Base-by-base conservation (phyloP, 78 protist species). In the Cavenderia fasciculata region DNA sequence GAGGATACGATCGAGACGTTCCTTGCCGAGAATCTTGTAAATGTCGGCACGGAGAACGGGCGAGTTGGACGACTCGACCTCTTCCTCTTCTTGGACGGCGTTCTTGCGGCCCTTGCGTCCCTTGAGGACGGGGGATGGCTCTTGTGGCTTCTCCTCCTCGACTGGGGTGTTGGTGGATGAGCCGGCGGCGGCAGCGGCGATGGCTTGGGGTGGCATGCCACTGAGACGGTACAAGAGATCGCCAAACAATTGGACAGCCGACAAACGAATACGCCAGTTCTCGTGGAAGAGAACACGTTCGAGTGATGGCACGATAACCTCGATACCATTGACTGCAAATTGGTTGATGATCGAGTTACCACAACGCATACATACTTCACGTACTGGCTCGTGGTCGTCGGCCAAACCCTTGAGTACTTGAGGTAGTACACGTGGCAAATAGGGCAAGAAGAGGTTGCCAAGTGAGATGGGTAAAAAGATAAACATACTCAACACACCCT, bases 321-420 rank as follows among this genome's bases (percentile, higher is more conserved):
- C 95, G 14, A 96, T 38, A 69, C 96, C 74, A 19, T 85, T 5
- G 23, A 52, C 71, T 0, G 94, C 92, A 51, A 59, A 97, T 66
- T 59, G 54, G 63, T 2, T 74, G 47, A 97, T 92, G 19, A 98
- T 68, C 11, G 87, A 76, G 43, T 93, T 93, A 4, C 98, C 98
- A 18, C 98, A 97, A 44, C 63, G 25, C 61, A 94, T 78, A 27
- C 98, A 96, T 33, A 85, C 86, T 25, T 85, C 94, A 44, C 98
- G 96, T 46, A 97, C 98, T 19, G 46, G 27, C 75, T 96, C 98
- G 5, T 63, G 40, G 40, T 92, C 96, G 90, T 96, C 99, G 7
- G 97, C 70, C 5, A 97, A 73, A 31, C 97, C 97, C 57, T 57
- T 59, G 43, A 96, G 76, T 2, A 96, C 85, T n/a, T 46, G 43